Evolutionary conservation across 164 flowering plant genomes (phyloP).

Genomic region (Chimonanthus praecox): DNA sequence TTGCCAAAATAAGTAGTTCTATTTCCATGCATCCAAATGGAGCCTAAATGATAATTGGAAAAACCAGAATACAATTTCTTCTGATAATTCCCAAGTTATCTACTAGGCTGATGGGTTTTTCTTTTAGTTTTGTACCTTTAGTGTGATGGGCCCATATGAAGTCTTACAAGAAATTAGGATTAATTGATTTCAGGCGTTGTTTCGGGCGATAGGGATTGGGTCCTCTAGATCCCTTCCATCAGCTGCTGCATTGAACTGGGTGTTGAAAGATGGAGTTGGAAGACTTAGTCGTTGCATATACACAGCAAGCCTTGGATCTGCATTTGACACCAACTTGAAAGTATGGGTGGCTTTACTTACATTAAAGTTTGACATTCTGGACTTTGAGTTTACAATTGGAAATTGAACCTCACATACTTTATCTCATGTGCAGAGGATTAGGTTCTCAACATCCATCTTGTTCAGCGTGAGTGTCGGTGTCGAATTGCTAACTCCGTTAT

Average conservation of each 20-base stretch:
- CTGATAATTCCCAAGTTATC: no score
- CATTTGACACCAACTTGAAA: conserved; percentile 94
- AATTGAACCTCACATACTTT: conserved; percentile 6
- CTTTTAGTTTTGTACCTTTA: background rate
- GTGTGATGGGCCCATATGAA: background rate
- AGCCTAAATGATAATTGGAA: no score
- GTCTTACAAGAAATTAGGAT: background rate
- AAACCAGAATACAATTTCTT: no score
- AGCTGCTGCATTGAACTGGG: conserved; percentile 94
- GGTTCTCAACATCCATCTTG: conserved; percentile 74
- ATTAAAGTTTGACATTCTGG: background rate
- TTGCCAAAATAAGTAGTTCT: no score
- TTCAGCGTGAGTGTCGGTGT: conserved; percentile 86
- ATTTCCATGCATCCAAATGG: no score
- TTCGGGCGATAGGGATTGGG: conserved; percentile 92
- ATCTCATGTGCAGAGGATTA: conserved; percentile 59
- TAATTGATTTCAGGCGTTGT: conserved; percentile 64
- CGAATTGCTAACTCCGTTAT: conserved; percentile 82
- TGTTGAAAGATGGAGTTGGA: conserved; percentile 92
- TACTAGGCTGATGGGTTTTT: no score
- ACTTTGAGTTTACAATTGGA: background rate
- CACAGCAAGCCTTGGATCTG: conserved; percentile 74
- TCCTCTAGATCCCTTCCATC: conserved; percentile 73
- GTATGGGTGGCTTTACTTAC: conserved; percentile 22
- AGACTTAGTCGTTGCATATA: conserved; percentile 78